A percentile compares a stretch with the other conserved stretches of the same genome.
Conservation (phyloP, 768 basidiomycete genomes). For the Paxillus ammoniavirescens region DNA sequence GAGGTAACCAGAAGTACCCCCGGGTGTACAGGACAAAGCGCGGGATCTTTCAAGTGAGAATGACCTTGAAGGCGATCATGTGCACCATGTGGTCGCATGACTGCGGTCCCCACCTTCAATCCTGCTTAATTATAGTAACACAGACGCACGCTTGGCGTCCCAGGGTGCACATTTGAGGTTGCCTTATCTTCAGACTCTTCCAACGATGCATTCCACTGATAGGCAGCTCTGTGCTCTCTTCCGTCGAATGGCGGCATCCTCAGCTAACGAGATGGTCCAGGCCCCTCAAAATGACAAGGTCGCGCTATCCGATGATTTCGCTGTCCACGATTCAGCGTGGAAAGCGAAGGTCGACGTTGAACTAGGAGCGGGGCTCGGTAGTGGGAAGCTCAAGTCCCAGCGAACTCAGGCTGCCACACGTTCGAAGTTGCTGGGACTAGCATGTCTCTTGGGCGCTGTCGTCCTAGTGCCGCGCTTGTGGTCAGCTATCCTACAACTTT, state of each 20-base stretch:
- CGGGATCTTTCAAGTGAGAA: too few species aligned
- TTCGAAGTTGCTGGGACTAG: not conserved
- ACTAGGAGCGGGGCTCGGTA: not conserved
- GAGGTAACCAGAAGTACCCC: too few species aligned
- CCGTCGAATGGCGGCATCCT: slow-evolving; percentile 2
- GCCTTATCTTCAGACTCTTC: slow-evolving; percentile 1
- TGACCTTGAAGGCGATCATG: too few species aligned
- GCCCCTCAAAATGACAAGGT: slow-evolving; percentile 1
- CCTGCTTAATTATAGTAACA: too few species aligned
- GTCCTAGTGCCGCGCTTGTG: slow-evolving; percentile 9
- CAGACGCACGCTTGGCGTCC: too few species aligned
- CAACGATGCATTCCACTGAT: slow-evolving; percentile 5
- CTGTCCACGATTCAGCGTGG: not conserved
- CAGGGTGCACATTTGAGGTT: too few species aligned
- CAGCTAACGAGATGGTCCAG: not conserved
- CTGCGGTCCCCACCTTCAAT: too few species aligned
- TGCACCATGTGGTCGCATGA: too few species aligned
- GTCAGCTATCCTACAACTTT: not conserved
- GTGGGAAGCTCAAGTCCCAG: not conserved
- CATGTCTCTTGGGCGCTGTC: slow-evolving; percentile 8
- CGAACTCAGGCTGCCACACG: not conserved
- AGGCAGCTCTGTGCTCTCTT: slow-evolving; percentile 8
- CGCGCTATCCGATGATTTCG: not conserved
- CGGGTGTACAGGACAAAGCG: too few species aligned
- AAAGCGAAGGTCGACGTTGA: slow-evolving; percentile 13